A percentile compares a stretch with the other conserved stretches of the same genome.
These are phyloP conservation scores for Pseudognaphalium luteoalbum DNA, from an alignment of 129 eudicot species.

Conservation along the genomic window DNA sequence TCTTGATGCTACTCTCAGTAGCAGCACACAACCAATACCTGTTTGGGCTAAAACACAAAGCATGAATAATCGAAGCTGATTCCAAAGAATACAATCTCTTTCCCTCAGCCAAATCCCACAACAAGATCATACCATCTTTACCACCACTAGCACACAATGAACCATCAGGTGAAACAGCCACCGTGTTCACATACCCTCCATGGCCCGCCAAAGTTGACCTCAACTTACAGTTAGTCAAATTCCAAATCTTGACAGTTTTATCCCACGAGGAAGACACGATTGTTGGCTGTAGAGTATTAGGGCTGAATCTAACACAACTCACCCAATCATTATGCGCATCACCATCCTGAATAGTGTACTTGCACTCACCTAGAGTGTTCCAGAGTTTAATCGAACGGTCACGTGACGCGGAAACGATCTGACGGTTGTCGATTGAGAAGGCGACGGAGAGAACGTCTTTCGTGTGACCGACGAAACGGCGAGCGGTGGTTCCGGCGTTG, in stretches of 20 bases:
- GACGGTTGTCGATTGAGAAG: slow-evolving; percentile 69
- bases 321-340: slow-evolving; percentile 78
- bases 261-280: slow-evolving; percentile 71
- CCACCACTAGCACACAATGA: slow-evolving; percentile 80
- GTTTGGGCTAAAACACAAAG: slow-evolving; percentile 66
- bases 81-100: slow-evolving; percentile 60
- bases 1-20: slow-evolving; percentile 64
- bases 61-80: slow-evolving; percentile 57
- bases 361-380: slow-evolving; percentile 85
- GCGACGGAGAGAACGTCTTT: slow-evolving; percentile 79
- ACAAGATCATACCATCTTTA: slow-evolving; percentile 62
- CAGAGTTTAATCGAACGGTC: slow-evolving; percentile 71
- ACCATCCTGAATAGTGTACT: slow-evolving; percentile 69
- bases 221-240: slow-evolving; percentile 62
- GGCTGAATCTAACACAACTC: slow-evolving; percentile 67
- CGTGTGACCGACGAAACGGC: slow-evolving; percentile 76
- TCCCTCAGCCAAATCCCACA: slow-evolving; percentile 85
- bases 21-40: slow-evolving; percentile 86
- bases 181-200: slow-evolving; percentile 56
- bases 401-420: slow-evolving; percentile 71
- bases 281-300: slow-evolving; percentile 61
- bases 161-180: slow-evolving; percentile 77
- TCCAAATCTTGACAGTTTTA: slow-evolving; percentile 69
- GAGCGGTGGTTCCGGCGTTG: slow-evolving; percentile 62
- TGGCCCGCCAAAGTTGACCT: slow-evolving; percentile 56